A percentile compares a stretch with the other conserved stretches of the same genome.
phyloP scores from a whole-genome alignment of 225 moss, liverwort and hornwort species.

The Bryum argenteum region DNA sequence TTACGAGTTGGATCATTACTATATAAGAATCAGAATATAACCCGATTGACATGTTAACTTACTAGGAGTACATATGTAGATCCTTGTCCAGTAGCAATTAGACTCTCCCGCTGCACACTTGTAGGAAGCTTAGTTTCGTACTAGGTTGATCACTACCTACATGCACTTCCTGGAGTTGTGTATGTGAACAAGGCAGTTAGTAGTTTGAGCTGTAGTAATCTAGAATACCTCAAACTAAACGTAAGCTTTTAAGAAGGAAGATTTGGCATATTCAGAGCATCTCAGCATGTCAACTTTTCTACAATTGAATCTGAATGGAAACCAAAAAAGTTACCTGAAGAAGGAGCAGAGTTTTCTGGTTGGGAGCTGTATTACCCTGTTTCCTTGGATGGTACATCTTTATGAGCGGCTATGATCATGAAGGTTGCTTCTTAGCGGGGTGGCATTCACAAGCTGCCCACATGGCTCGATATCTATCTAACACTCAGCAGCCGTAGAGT shows the following conservation, averaged over 20 bases:
- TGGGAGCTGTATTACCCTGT: slow-evolving; percentile 26
- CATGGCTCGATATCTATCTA: slow-evolving; percentile 42
- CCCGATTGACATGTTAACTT: slow-evolving; percentile 9
- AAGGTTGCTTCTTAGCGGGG: slow-evolving; percentile 42
- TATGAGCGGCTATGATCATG: slow-evolving; percentile 35
- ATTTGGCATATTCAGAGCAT: slow-evolving; percentile 27
- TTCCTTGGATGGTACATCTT: slow-evolving; percentile 34
- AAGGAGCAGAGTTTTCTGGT: slow-evolving; percentile 21
- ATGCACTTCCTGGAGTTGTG: slow-evolving; percentile 24
- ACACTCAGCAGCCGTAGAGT: slow-evolving; percentile 35
- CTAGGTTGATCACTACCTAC: slow-evolving; percentile 24
- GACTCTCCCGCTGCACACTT: slow-evolving; percentile 18
- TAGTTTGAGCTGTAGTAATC: slow-evolving; percentile 17
- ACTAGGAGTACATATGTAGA: slow-evolving; percentile 7
- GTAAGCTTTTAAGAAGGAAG: slow-evolving; percentile 8
- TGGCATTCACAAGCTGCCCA: slow-evolving; percentile 44
- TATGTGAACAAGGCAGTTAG: slow-evolving; percentile 19
- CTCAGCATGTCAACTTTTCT: slow-evolving; percentile 4
- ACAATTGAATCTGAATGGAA: slow-evolving; percentile 19
- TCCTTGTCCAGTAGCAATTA: slow-evolving; percentile 18
- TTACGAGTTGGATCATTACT: slow-evolving; percentile 24
- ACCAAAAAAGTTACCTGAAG: slow-evolving; percentile 20
- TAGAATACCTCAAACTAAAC: slow-evolving; percentile 23
- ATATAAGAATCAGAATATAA: neutral
- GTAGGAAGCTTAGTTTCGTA: slow-evolving; percentile 23